Conservation (phyloP, 2,329 filamentous ascomycete species). For the Westerdykella ornata region DNA sequence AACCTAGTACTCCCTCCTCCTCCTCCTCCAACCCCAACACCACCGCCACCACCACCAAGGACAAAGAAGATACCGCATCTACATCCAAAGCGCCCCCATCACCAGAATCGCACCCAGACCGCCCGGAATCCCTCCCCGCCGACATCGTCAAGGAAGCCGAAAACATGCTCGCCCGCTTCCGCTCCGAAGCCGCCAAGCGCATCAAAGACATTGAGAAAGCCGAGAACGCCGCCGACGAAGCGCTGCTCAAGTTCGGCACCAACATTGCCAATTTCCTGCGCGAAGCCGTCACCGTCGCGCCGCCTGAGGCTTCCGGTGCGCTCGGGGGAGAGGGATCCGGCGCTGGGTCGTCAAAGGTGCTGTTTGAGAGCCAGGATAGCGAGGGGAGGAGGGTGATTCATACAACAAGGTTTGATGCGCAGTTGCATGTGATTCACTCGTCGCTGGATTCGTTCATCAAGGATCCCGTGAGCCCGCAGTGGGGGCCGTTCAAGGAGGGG, state of each 20-base stretch:
- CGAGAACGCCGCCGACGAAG: conserved; percentile 94
- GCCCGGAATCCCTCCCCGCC: conserved; percentile 42
- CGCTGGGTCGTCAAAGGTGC: conserved; percentile 51
- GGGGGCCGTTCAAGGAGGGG: conserved; percentile 60
- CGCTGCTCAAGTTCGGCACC: conserved; percentile 80
- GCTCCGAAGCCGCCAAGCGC: conserved; percentile 69
- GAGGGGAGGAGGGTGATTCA: conserved; percentile 90
- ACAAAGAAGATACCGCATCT: conserved; percentile 11
- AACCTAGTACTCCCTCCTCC: conserved; percentile 17
- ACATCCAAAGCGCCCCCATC: conserved; percentile 14
- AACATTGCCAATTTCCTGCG: conserved; percentile 85
- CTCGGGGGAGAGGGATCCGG: conserved; percentile 26
- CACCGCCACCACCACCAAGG: conserved; percentile 11
- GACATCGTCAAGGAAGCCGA: conserved; percentile 52
- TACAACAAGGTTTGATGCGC: conserved; percentile 87
- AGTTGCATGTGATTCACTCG: conserved; percentile 91
- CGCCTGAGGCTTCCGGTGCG: conserved; percentile 48
- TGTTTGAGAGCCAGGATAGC: conserved; percentile 92
- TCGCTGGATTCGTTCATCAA: conserved; percentile 70
- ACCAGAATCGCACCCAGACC: conserved; percentile 30
- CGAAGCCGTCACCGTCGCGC: conserved; percentile 82
- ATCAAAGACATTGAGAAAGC: conserved; percentile 85
- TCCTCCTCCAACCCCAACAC: conserved; percentile 11
- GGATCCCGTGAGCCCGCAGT: conserved; percentile 71
- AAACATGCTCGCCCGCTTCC: conserved; percentile 68